Evolutionary conservation across 352 stramenopile species (phyloP).

Genomic region (Pythium phragmiticola): DNA sequence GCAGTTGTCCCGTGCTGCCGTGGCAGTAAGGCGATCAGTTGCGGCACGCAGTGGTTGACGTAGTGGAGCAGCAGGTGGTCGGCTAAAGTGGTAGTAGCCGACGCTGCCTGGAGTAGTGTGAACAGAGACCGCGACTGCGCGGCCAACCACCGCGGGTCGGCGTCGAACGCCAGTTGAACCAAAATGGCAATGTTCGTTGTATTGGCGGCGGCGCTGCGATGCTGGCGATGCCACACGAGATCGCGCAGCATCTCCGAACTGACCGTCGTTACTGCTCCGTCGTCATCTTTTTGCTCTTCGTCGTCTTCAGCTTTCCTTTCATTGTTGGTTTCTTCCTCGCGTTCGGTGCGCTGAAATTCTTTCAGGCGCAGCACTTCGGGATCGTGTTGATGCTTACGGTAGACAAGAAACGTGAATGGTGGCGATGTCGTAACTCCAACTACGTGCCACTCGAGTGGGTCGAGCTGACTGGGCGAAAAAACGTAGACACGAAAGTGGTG

Average conservation of each 20-base stretch:
- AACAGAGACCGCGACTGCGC: slow-evolving; percentile 5
- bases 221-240: slow-evolving; percentile 18
- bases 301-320: not conserved
- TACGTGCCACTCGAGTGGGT: slow-evolving; percentile 23
- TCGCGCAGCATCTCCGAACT: not conserved
- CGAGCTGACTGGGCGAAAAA: slow-evolving; percentile 9
- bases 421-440: slow-evolving; percentile 31
- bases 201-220: slow-evolving; percentile 10
- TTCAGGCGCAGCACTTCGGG: slow-evolving; percentile 3
- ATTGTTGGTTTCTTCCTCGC: not conserved
- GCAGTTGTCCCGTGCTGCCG: not conserved
- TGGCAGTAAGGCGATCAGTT: slow-evolving; percentile 9
- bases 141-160: slow-evolving; percentile 10
- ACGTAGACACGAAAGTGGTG: slow-evolving; percentile 49
- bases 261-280: not conserved
- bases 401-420: slow-evolving; percentile 35
- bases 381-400: slow-evolving; percentile 34
- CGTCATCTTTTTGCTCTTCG: not conserved
- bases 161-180: not conserved
- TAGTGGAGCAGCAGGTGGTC: slow-evolving; percentile 21
- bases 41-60: slow-evolving; percentile 22
- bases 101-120: not conserved
- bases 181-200: slow-evolving; percentile 20
- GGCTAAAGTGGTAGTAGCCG: not conserved
- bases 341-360: not conserved